Base-by-base conservation (phyloP, 768 basidiomycete species). In the Krasilnikovozyma curviuscula region DNA sequence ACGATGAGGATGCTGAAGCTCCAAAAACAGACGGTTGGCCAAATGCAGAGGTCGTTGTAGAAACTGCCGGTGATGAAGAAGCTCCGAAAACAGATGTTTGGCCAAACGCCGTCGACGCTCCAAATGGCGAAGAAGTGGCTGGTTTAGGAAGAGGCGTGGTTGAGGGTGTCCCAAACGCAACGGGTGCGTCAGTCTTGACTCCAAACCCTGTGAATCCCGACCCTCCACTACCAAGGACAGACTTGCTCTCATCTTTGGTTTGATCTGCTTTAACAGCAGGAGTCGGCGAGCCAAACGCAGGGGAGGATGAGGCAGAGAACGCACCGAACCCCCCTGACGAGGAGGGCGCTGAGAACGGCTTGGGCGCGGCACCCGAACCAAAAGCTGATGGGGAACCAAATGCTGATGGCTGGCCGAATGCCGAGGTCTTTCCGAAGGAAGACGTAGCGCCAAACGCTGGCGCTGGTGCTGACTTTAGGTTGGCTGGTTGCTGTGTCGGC, bases 321-420 rank as follows among this genome's bases (percentile, higher is more conserved):
- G n/a, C n/a, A n/a, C n/a, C n/a, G n/a, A n/a, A n/a, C n/a, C n/a
- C 33, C 18, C 18, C 18, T 37, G 35, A 18, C 35, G 35, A 18
- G 18, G 35, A 47, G 7, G 45, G 25, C n/a, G 45, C 35, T 23
- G 40, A 40, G 30, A 49, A 49, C 3, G 48, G 24, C 12, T 32
- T 16, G 21, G 18, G 16, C 7, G 32, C 9, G 7, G 23, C 42
- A 18, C 33, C 24, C 18, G 19, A 25, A 24, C 49, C 49, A 39
- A 51, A 51, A 3, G 49, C 49, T n/a, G 49, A 45, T 4, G 43
- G 42, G 16, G 24, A n/a, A 14, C 18, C 12, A n/a, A 42, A 14
- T 5, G 50, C 50, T 10, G 44, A 23, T n/a, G 44, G 32, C 3
- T n/a, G n/a, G n/a, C n/a, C n/a, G n/a, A n/a, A n/a, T n/a, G n/a